These are phyloP conservation scores for Aquilaria sinensis DNA, from an alignment of 345 rosid species.

Conservation along the genomic window DNA sequence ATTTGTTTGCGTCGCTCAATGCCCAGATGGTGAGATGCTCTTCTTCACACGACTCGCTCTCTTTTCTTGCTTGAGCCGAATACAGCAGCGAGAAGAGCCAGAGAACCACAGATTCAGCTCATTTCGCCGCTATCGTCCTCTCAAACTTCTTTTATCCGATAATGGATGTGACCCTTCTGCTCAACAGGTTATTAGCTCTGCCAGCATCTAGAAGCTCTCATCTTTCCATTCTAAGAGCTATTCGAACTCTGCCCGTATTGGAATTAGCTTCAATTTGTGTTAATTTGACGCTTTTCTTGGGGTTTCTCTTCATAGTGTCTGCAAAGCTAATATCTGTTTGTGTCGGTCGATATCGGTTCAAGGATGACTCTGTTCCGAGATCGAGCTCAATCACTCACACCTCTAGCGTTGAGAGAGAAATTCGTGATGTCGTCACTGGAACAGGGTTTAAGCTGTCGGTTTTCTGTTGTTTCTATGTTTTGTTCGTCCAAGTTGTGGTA, in stretches of 20 bases:
- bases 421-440: conserved; percentile 37
- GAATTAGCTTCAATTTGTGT: conserved; percentile 71
- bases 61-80: conserved; percentile 19
- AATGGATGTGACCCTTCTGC: conserved; percentile 31
- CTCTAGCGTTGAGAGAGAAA: conserved; percentile 39
- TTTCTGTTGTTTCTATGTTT: conserved; percentile 67
- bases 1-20: conserved; percentile 13
- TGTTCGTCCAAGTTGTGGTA: conserved; percentile 59
- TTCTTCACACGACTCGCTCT: conserved; percentile 33
- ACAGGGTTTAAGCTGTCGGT: conserved; percentile 56
- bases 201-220: conserved; percentile 17
- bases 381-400: conserved; percentile 39
- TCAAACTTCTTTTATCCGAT: conserved; percentile 14
- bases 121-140: conserved; percentile 19
- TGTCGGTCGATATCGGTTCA: conserved; percentile 48
- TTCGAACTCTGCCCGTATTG: conserved; percentile 43
- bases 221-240: conserved; percentile 20
- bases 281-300: conserved; percentile 59
- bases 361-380: conserved; percentile 53
- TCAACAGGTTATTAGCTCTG: conserved; percentile 27
- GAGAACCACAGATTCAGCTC: conserved; percentile 28
- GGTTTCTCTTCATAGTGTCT: conserved; percentile 59
- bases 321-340: conserved; percentile 61
- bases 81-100: conserved; percentile 10
- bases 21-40: conserved; percentile 61